Evolutionary conservation across 2,329 filamentous ascomycete genomes (phyloP), one percentile per base, ranked within the genome.

Genomic region (Aspergillus melleus): DNA sequence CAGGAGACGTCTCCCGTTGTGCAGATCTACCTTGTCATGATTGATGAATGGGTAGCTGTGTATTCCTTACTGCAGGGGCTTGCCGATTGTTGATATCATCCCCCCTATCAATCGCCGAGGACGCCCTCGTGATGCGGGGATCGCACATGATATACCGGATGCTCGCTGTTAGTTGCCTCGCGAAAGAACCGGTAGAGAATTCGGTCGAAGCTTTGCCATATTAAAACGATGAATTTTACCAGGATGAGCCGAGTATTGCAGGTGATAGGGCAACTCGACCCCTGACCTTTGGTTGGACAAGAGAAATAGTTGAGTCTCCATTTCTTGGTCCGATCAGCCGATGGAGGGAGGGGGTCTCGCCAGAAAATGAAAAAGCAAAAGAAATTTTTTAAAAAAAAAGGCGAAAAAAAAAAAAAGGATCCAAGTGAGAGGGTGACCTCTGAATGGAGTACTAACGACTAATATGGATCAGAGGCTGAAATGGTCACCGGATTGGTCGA

Each of bases 401-500:
- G 26, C 26, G 8, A 29, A 29, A 8, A 36, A 5, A 14, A 14
- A 36, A 36, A 36, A 14, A 36, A 36, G 32, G 32, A 36, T 16
- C 32, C 10, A 12, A 16, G 14, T 12, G 9, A 16, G 16, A 42
- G 6, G 36, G 16, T 42, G 36, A 42, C 24, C 20, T 39, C 16
- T 44, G 44, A 36, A 36, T 20, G 49, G 22, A 30, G n/a, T 19
- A 56, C 29, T 30, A 49, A 56, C 42, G 39, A 56, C 29, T 44
- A 49, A 56, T 50, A 50, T 56, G 54, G 39, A 56, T 50, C 19
- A 42, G 49, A 36, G 32, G 19, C 32, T 55, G 26, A 52, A 26
- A 42, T 59, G 46, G 46, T 26, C 26, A 52, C 39, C 39, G 52
- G 19, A 62, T 60, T 62, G 57, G 60, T 36, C 36, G 39, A 57